Conservation (phyloP, 768 basidiomycete species). For the Hemileccinum rubropunctum region DNA sequence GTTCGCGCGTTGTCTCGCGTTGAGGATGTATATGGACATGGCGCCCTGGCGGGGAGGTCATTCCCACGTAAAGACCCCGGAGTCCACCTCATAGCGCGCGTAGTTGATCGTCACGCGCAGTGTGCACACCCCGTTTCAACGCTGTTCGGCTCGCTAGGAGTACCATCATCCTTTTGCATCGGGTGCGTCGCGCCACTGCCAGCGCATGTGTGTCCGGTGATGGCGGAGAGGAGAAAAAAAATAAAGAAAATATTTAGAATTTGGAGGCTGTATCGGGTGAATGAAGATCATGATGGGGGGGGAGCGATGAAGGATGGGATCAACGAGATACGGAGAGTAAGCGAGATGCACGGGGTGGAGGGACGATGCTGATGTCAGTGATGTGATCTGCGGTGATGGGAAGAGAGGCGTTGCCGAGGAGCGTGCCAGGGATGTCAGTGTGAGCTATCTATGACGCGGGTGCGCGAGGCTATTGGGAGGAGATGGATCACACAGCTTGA, state of each 20-base stretch:
- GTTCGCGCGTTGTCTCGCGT: constrained; percentile 4
- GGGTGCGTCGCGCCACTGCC: constrained; percentile 4
- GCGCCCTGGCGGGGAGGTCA: background rate
- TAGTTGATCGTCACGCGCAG: background rate
- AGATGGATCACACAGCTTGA: background rate
- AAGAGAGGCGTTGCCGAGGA: background rate
- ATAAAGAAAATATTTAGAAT: no score
- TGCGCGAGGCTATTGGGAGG: background rate
- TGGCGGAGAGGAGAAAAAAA: background rate
- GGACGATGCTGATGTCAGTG: constrained; percentile 23
- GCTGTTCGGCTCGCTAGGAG: background rate
- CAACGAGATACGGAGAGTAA: background rate
- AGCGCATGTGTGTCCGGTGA: background rate
- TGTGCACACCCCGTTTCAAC: background rate
- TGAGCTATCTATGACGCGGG: constrained; percentile 15
- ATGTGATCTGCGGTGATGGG: constrained; percentile 19
- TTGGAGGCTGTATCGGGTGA: background rate
- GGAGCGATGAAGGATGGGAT: constrained; percentile 5
- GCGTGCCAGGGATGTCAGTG: constrained; percentile 1
- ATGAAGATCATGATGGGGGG: background rate
- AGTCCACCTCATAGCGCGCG: background rate
- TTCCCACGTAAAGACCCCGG: constrained; percentile 6
- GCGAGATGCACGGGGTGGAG: constrained; percentile 4
- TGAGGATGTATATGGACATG: background rate
- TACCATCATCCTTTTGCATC: no score